These are phyloP conservation scores for Verticillium albo-atrum DNA, from an alignment of 2,329 filamentous ascomycete genomes.

Conservation along the genomic window DNA sequence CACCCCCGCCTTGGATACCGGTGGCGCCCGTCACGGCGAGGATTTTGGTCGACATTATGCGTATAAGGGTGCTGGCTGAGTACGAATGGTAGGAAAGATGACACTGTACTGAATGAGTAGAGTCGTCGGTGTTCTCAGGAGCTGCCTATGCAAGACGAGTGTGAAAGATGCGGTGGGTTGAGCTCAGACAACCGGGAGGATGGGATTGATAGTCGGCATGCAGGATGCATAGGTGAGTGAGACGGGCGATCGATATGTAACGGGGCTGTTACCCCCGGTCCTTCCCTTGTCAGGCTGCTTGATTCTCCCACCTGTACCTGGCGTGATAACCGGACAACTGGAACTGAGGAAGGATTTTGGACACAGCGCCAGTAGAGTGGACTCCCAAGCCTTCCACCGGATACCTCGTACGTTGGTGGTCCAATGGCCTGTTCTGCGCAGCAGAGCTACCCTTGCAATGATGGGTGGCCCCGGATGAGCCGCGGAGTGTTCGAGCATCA, in stretches of 20 bases:
- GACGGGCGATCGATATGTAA: too few relatives aligned
- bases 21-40: slow-evolving; percentile 27
- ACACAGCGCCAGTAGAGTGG: not conserved
- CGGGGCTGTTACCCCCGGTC: not conserved
- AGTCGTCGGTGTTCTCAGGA: not conserved
- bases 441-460: not conserved
- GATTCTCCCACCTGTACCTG: not conserved
- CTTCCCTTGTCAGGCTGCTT: not conserved
- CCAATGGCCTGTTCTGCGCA: not conserved
- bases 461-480: not conserved
- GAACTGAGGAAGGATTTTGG: not conserved
- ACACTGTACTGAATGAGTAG: not conserved
- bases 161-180: too few relatives aligned
- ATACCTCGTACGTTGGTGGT: not conserved
- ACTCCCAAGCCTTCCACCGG: not conserved
- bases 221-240: too few relatives aligned
- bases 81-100: not conserved
- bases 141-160: too few relatives aligned
- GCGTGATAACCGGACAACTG: not conserved
- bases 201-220: too few relatives aligned
- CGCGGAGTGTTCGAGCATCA: not conserved
- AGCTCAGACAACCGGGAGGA: too few relatives aligned
- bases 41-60: slow-evolving; percentile 10
- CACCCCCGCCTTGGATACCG: slow-evolving; percentile 22
- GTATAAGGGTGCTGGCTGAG: not conserved